These are phyloP conservation scores for Loxodes magnus DNA, from an alignment of 73 alveolate species.

Conservation along the genomic window DNA sequence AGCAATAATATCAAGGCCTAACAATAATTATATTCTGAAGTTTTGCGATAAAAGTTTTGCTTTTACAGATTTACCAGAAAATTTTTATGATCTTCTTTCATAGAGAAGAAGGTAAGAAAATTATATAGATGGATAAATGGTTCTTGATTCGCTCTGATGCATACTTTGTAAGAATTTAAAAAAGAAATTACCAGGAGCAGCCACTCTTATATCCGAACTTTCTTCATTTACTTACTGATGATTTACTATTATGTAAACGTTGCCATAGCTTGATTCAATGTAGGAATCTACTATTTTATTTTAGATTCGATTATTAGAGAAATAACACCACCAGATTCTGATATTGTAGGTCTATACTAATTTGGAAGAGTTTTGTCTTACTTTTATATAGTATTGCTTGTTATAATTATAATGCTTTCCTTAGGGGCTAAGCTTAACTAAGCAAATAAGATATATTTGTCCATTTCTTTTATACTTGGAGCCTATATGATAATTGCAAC, in stretches of 20 bases:
- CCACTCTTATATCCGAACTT: background rate
- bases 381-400: no score
- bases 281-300: background rate
- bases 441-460: no score
- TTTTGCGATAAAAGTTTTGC: background rate
- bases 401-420: no score
- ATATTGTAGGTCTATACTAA: no score
- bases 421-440: no score
- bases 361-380: no score
- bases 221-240: slow-evolving; percentile 1
- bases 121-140: slow-evolving; percentile 14
- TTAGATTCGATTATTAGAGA: background rate
- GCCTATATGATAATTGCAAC: no score
- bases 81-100: background rate
- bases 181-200: background rate
- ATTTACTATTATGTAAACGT: slow-evolving; percentile 4
- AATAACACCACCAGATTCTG: no score
- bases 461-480: no score
- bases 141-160: background rate
- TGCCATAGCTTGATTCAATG: background rate
- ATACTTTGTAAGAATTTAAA: background rate
- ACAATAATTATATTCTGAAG: background rate
- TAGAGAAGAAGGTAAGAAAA: slow-evolving; percentile 11
- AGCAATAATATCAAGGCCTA: background rate
- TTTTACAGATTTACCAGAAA: slow-evolving; percentile 14